A percentile compares a stretch with the other conserved stretches of the same genome.
Conservation (phyloP, 257 asterid species). For the Nicotiana knightiana region DNA sequence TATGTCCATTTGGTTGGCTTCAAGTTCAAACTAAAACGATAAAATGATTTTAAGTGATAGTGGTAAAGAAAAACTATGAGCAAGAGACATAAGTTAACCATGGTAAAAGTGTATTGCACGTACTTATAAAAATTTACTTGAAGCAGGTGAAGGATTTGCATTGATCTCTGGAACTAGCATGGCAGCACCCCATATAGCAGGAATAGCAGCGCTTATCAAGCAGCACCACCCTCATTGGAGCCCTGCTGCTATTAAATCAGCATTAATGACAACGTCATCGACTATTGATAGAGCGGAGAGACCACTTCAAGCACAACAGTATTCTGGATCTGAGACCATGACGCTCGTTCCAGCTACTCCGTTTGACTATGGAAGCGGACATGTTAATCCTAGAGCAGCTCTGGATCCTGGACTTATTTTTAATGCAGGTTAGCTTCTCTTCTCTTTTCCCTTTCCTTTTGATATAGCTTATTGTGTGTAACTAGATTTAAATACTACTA, state of each 20-base stretch:
- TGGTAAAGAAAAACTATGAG: neutral
- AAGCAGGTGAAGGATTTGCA: slow-evolving; percentile 78
- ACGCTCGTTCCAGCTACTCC: slow-evolving; percentile 67
- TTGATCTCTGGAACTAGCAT: slow-evolving; percentile 84
- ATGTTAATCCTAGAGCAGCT: slow-evolving; percentile 75
- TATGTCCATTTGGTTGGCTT: neutral
- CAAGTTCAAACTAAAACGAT: neutral
- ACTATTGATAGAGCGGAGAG: slow-evolving; percentile 64
- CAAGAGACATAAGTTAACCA: neutral
- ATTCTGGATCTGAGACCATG: slow-evolving; percentile 58
- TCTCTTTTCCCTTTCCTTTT: neutral
- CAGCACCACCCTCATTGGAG: slow-evolving; percentile 85
- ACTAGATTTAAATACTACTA: neutral
- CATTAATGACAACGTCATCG: slow-evolving; percentile 73
- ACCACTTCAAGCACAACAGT: slow-evolving; percentile 71
- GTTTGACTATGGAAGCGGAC: slow-evolving; percentile 79
- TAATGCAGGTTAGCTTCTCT: slow-evolving; percentile 46
- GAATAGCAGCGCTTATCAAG: slow-evolving; percentile 77
- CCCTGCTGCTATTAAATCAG: slow-evolving; percentile 76
- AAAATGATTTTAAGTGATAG: neutral
- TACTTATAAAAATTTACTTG: slow-evolving; percentile 7
- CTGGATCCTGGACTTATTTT: slow-evolving; percentile 72
- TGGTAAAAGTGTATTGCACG: neutral
- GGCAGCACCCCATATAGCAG: slow-evolving; percentile 86
- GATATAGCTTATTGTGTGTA: neutral